phyloP scores from a whole-genome alignment of 805 yeast species.

The Ogataea corticis region DNA sequence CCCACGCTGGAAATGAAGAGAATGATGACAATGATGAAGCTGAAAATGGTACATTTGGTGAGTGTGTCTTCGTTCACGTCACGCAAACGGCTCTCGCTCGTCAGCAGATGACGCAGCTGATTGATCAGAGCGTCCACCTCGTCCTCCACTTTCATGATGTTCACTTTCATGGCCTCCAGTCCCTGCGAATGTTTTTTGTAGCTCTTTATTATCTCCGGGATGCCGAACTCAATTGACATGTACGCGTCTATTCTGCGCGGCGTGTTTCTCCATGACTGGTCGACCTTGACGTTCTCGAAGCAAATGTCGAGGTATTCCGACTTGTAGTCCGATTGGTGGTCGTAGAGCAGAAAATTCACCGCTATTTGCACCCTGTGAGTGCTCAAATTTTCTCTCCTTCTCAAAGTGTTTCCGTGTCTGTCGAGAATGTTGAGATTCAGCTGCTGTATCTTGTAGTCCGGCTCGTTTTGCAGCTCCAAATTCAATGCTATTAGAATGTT shows the following conservation, averaged over 20 bases:
- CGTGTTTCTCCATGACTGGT: constrained; percentile 31
- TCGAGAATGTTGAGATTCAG: constrained; percentile 32
- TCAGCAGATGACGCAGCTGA: constrained; percentile 16
- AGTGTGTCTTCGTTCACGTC: constrained; percentile 31
- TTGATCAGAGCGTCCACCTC: constrained; percentile 21
- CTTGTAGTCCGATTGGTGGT: constrained; percentile 15
- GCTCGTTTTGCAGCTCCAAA: constrained; percentile 17
- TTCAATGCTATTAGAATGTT: constrained; percentile 25
- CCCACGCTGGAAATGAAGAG: constrained; percentile 17
- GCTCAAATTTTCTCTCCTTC: constrained; percentile 27
- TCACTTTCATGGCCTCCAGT: constrained; percentile 12
- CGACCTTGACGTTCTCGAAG: constrained; percentile 32
- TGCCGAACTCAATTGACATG: constrained; percentile 28
- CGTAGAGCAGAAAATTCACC: constrained; percentile 24
- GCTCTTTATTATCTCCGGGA: constrained; percentile 24
- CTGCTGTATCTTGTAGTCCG: constrained; percentile 23
- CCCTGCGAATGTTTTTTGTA: constrained; percentile 23
- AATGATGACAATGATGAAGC: constrained; percentile 15
- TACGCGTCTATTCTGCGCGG: constrained; percentile 19
- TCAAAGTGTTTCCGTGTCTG: constrained; percentile 26
- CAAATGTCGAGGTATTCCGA: constrained; percentile 31
- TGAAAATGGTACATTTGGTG: constrained; percentile 17
- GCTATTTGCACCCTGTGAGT: constrained; percentile 21
- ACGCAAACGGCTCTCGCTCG: constrained; percentile 26
- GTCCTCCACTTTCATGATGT: constrained; percentile 19